Evolutionary conservation across 768 basidiomycete genomes (phyloP), one percentile per base, ranked within the genome.

Genomic region (Russula compacta): DNA sequence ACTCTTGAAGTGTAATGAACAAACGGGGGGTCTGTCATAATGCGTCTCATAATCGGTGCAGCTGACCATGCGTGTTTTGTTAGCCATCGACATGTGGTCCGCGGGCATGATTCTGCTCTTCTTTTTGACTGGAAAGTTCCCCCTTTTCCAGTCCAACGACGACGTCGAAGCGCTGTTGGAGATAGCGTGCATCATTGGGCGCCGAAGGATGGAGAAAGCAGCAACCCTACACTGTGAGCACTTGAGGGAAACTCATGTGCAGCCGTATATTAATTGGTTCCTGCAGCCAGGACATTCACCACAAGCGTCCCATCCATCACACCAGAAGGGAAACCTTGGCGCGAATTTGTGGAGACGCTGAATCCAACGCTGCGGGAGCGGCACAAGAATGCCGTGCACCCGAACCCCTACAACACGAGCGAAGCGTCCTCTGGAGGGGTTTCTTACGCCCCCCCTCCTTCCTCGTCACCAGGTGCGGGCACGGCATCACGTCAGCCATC

Each of bases 11-110:
- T 99, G 97, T 67, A 83, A 83, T 4, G 88, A 92, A 67, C 97
- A 99, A 73, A 86, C 85, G 9, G 92, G 92, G 64, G 92, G 95
- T 95, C 66, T 64, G 84, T 74, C 35, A 59, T 60, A 21, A 21
- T 14, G 19, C 32, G 19, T 42, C 33, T 44, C 21, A 24, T 14
- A 42, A 32, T 10, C 17, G 53, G 40, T 51, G 40, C 42, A 42
- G 53, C 35, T 70, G 56, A 64, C 53, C 15, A 56, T 42, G 59
- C 32, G 43, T n/a, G 42, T 32, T 61, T 9, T 15, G 15, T 49
- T 69, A 99, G 97, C 95, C 2, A 87, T 98, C 69, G 97, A 99
- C 67, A 83, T 98, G 49, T 99, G 97, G 97, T 87, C 95, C 0
- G 91, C 84, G 7, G 97, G 97, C 0, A 85, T 87, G 68, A 97